A percentile compares a stretch with the other conserved stretches of the same genome.
Conservation (phyloP, 2,329 filamentous ascomycete species). For the Aspergillus pseudotamarii region DNA sequence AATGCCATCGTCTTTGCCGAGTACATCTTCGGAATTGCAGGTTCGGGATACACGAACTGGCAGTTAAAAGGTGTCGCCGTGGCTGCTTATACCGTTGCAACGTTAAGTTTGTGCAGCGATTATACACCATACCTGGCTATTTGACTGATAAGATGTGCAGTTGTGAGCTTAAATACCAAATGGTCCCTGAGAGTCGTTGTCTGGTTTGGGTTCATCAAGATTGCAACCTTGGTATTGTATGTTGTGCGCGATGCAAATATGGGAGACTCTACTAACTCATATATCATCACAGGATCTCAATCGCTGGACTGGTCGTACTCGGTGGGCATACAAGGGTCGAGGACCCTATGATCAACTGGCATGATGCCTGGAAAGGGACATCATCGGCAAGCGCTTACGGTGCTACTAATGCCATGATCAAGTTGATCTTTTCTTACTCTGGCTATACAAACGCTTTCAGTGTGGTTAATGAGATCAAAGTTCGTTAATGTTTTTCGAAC, state of each 20-base stretch:
- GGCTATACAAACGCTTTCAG: constrained; percentile 3
- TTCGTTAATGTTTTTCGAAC: neutral
- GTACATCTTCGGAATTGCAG: neutral
- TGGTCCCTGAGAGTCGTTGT: constrained; percentile 1
- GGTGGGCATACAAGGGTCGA: neutral
- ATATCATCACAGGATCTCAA: neutral
- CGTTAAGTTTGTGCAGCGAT: neutral
- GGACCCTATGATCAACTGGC: neutral
- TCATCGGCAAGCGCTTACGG: neutral
- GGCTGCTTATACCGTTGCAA: neutral
- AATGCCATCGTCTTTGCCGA: neutral
- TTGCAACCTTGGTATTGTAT: neutral
- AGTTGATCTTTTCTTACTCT: neutral
- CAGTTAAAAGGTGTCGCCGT: neutral
- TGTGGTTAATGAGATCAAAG: constrained; percentile 2
- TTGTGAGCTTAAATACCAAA: neutral
- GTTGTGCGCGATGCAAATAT: neutral
- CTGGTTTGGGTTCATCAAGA: constrained; percentile 4
- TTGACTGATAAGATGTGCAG: neutral
- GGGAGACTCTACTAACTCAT: neutral
- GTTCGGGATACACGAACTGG: neutral
- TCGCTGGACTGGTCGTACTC: neutral
- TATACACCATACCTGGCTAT: neutral
- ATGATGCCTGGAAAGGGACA: constrained; percentile 1
- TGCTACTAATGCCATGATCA: constrained; percentile 1